A percentile compares a stretch with the other conserved stretches of the same genome.
Conservation (phyloP, 2,329 filamentous ascomycete species). For the Fonsecaea pugnacius region DNA sequence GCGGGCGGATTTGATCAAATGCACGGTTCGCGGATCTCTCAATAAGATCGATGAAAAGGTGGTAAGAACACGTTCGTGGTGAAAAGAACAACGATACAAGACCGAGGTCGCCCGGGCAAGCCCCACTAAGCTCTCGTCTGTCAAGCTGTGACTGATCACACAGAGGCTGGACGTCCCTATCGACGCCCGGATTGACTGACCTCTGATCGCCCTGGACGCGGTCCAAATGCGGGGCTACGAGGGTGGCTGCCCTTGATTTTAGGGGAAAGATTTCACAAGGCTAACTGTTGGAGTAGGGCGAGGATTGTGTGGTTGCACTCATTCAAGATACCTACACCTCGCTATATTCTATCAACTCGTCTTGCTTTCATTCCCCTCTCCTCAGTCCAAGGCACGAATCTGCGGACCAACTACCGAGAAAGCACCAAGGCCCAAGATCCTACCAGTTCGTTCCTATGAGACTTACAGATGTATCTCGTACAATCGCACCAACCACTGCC, state of each 20-base stretch:
- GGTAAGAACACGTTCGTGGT: neutral
- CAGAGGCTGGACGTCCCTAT: neutral
- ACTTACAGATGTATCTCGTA: neutral
- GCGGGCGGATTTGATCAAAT: neutral
- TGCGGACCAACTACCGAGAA: neutral
- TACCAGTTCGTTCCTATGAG: neutral
- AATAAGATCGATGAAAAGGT: neutral
- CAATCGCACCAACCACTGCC: constrained; percentile 1
- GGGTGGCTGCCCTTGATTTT: neutral
- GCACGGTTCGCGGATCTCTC: neutral
- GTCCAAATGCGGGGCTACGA: constrained; percentile 1
- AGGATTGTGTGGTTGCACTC: neutral
- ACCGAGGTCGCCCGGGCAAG: constrained; percentile 10
- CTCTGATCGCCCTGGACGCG: neutral
- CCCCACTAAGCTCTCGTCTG: constrained; percentile 7
- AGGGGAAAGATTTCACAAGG: neutral
- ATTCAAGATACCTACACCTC: neutral
- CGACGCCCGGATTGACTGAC: neutral
- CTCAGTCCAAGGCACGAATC: neutral
- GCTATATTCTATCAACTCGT: neutral
- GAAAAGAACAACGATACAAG: neutral
- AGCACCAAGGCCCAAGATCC: neutral
- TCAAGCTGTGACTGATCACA: neutral
- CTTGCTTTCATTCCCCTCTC: neutral
- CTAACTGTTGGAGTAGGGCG: neutral